A percentile compares a stretch with the other conserved stretches of the same genome.
phyloP scores from a whole-genome alignment of 352 stramenopile genomes.

The Globisporangium rhizosaccharum region DNA sequence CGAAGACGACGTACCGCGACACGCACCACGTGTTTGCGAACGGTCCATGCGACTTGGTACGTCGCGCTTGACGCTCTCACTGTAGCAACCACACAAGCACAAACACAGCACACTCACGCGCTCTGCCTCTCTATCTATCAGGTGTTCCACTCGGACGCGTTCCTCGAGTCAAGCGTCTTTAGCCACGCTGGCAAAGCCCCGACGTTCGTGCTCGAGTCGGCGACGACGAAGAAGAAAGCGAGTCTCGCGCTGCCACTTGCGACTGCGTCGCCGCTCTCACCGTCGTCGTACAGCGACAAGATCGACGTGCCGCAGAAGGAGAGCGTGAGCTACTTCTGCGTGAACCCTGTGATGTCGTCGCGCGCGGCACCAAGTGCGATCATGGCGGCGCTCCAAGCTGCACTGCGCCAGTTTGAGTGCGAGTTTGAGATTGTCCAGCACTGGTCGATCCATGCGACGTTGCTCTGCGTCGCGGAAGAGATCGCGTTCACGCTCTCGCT shows the following conservation, averaged over 20 bases:
- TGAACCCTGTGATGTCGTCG: slow-evolving; percentile 54
- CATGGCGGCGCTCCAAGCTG: slow-evolving; percentile 37
- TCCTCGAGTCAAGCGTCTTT: slow-evolving; percentile 12
- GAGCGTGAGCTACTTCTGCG: slow-evolving; percentile 34
- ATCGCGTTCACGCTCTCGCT: slow-evolving; percentile 54
- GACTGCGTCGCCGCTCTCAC: slow-evolving; percentile 37
- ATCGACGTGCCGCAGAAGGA: slow-evolving; percentile 54
- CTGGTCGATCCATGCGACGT: slow-evolving; percentile 44
- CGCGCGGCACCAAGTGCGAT: slow-evolving; percentile 32
- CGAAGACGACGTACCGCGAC: slow-evolving; percentile 38
- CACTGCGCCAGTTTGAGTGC: slow-evolving; percentile 35
- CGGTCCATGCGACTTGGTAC: slow-evolving; percentile 13
- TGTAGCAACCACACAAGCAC: background rate
- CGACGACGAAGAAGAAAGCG: background rate
- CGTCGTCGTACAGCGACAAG: slow-evolving; percentile 26
- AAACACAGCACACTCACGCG: background rate
- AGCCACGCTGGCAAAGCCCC: slow-evolving; percentile 10
- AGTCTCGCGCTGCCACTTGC: background rate
- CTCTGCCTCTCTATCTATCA: background rate
- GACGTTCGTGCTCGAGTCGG: slow-evolving; percentile 17
- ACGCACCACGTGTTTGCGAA: slow-evolving; percentile 39
- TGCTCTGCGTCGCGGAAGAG: slow-evolving; percentile 63
- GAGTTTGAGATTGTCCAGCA: slow-evolving; percentile 24
- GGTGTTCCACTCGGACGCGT: slow-evolving; percentile 15
- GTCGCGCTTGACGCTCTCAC: background rate